Percentiles rank a stretch among this genome's conserved stretches.
These are phyloP conservation scores for Sutorius eximius DNA, from an alignment of 1,284 basidiomycete genomes.

Conservation along the genomic window DNA sequence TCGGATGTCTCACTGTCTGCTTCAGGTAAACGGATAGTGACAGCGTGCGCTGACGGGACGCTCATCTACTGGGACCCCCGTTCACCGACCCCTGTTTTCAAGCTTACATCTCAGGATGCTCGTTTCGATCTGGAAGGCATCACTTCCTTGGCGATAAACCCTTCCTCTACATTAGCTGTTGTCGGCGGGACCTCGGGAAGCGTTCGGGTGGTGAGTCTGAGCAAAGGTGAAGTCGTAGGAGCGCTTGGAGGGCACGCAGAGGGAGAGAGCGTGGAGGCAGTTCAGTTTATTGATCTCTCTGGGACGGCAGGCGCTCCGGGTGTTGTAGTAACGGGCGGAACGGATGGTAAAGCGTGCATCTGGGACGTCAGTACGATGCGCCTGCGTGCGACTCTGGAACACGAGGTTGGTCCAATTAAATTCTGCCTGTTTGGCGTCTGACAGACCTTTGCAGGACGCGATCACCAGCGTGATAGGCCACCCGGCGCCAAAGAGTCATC, in stretches of 20 bases:
- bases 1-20: conserved; percentile 6
- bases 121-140: conserved; percentile 80
- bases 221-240: conserved; percentile 81
- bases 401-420: conserved; percentile 57
- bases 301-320: conserved; percentile 55
- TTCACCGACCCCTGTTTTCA: conserved; percentile 74
- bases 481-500: conserved; percentile 69
- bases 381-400: conserved; percentile 75
- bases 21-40: conserved; percentile 85
- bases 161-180: conserved; percentile 82
- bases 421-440: not conserved
- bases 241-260: conserved; percentile 83
- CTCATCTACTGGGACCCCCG: conserved; percentile 94
- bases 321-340: conserved; percentile 84
- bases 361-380: conserved; percentile 92
- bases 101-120: conserved; percentile 72
- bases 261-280: conserved; percentile 88
- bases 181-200: conserved; percentile 85
- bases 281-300: conserved; percentile 82
- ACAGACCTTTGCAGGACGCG: conserved; percentile 60
- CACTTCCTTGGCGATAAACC: conserved; percentile 84
- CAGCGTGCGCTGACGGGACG: conserved; percentile 81
- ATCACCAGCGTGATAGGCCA: conserved; percentile 80
- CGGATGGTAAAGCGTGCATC: conserved; percentile 91
- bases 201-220: conserved; percentile 82